Evolutionary conservation across 495 filamentous ascomycete species (phyloP), one percentile per base, ranked within the genome.

Genomic region (Penicillium paradoxum): DNA sequence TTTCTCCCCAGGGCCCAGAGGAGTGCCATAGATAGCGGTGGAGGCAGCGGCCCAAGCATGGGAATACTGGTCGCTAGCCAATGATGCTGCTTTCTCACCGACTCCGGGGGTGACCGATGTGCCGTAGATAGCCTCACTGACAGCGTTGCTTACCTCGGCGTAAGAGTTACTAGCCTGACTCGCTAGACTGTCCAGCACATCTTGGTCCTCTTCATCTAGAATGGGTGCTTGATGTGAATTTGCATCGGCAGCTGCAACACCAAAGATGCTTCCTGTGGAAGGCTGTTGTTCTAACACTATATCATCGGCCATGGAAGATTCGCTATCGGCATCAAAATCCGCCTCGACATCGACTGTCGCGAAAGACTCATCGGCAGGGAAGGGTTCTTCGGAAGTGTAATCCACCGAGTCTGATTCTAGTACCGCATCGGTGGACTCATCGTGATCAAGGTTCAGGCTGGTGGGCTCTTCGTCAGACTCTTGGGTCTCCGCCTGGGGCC

Each of bases 11-110:
- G 68, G 59, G n/a, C 75, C 73, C 54, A 79, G 68, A 37, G 75
- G 64, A 3, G 79, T 78, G 14, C 83, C 83, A 60, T 85, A 83
- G 0, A 85, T 60, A 22, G 74, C 79, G 32, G 66, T 75, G 22
- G 79, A 83, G 10, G 83, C 83, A 33, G 81, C 83, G 22, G 69
- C 59, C 32, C 84, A 56, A 13, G 82, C 83, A 54, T 70, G 74
- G 15, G 73, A 73, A 54, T 85, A 84, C 46, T 81, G 75, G 32
- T 82, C 78, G 45, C 70, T 67, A 7, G 78, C 81, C 14, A 82
- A 50, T 32, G 72, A 78, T 5, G 77, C 74, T 1, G 70, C 66
- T 15, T 68, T 70, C 41, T 77, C 71, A 1, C 73, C 64, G 11
- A 70, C 62, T 4, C 77, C 76, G 48, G 73, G 65, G 0, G 73